Evolutionary conservation across 2,329 filamentous ascomycete genomes (phyloP).

Genomic region (Daldinia sp.): DNA sequence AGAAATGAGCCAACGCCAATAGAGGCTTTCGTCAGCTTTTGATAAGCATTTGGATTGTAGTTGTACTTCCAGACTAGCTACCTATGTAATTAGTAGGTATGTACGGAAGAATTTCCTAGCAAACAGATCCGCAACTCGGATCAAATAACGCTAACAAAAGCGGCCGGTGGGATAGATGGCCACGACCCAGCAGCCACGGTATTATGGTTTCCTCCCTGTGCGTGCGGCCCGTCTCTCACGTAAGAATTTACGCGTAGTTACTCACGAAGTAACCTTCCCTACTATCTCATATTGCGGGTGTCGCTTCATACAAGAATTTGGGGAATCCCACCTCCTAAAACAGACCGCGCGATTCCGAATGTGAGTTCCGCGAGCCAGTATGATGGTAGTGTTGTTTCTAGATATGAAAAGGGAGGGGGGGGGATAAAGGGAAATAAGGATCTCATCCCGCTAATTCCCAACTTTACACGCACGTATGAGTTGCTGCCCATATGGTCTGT

Average conservation of each 20-base stretch:
- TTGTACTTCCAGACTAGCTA: not conserved
- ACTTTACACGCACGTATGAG: slow-evolving; percentile 6
- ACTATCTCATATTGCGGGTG: not conserved
- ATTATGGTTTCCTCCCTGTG: slow-evolving; percentile 11
- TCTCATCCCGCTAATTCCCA: slow-evolving; percentile 33
- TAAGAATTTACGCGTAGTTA: slow-evolving; percentile 28
- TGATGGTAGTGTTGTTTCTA: slow-evolving; percentile 12
- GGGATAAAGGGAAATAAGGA: slow-evolving; percentile 11
- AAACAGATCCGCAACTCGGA: slow-evolving; percentile 16
- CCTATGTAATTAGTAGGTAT: not conserved
- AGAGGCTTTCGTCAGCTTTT: slow-evolving; percentile 18
- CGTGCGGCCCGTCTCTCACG: slow-evolving; percentile 10
- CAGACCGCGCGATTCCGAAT: slow-evolving; percentile 26
- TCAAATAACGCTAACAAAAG: slow-evolving; percentile 2
- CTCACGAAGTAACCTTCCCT: slow-evolving; percentile 9
- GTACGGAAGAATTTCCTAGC: slow-evolving; percentile 8
- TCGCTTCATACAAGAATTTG: slow-evolving; percentile 28
- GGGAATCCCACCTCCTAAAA: slow-evolving; percentile 29
- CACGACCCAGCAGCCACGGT: slow-evolving; percentile 20
- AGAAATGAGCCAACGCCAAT: slow-evolving; percentile 28
- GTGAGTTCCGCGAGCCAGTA: slow-evolving; percentile 26
- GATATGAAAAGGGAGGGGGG: slow-evolving; percentile 9
- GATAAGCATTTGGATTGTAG: slow-evolving; percentile 10
- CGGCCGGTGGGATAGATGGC: slow-evolving; percentile 13
- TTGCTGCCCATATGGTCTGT: not conserved